Evolutionary conservation across 768 basidiomycete species (phyloP), one percentile per base, ranked within the genome.

Genomic region (Filobasidium floriforme): DNA sequence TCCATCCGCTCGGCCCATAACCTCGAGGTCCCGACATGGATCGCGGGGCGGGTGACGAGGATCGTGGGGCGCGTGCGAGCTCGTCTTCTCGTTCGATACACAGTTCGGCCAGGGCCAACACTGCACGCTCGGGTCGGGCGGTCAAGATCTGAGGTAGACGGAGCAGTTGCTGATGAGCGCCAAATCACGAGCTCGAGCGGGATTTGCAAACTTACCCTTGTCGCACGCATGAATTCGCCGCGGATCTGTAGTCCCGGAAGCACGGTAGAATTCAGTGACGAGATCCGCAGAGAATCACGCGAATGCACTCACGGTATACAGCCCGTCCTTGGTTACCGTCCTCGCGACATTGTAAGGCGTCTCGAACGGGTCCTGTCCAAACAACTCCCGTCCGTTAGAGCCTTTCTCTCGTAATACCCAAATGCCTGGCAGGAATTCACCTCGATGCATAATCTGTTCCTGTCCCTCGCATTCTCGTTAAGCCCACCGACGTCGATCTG

Each of bases 341-440:
- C 94, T 85, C 10, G 92, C 89, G 57, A 99, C 94, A 71, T 99
- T 99, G 80, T 89, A 99, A 73, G 91, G 87, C n/a, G 83, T 84
- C 76, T 97, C 94, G 74, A 99, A 99, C 2, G 94, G 94, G 80
- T 99, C 94, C 91, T 57, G n/a, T n/a, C n/a, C n/a, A n/a, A n/a
- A n/a, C n/a, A n/a, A n/a, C n/a, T n/a, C n/a, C n/a, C n/a, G n/a
- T n/a, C n/a, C n/a, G n/a, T n/a, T n/a, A n/a, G n/a, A n/a, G n/a
- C n/a, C n/a, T n/a, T n/a, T n/a, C n/a, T n/a, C n/a, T n/a, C n/a
- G n/a, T n/a, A n/a, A n/a, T n/a, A n/a, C n/a, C n/a, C n/a, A n/a
- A n/a, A n/a, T n/a, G n/a, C n/a, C n/a, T n/a, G n/a, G n/a, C n/a
- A n/a, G n/a, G n/a, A n/a, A 73, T 81, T 65, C 71, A 92, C 92